Conservation (phyloP, 768 basidiomycete genomes). For the Gloeostereum incarnatum region DNA sequence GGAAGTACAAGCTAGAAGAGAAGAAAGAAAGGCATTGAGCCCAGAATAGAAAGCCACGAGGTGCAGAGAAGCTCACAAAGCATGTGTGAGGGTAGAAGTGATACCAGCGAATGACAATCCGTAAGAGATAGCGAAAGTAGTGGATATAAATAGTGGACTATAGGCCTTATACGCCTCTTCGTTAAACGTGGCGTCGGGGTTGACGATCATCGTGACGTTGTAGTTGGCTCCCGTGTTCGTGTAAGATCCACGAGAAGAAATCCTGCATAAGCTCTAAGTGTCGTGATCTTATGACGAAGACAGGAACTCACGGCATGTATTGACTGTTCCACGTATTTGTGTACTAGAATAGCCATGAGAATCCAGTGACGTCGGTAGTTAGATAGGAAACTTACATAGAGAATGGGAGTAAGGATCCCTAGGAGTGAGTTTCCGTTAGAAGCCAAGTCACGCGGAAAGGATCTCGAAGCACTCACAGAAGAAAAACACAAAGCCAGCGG, state of each 20-base stretch:
- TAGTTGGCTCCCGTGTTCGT: conserved; percentile 53
- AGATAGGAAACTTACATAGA: conserved; percentile 16
- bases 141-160: conserved; percentile 54
- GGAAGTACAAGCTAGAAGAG: conserved; percentile 32
- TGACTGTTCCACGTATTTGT: conserved; percentile 53
- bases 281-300: conserved; percentile 11
- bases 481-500: conserved; percentile 44
- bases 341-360: conserved; percentile 23
- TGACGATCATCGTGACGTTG: conserved; percentile 50
- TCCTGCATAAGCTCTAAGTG: conserved; percentile 17
- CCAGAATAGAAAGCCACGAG: not conserved
- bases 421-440: conserved; percentile 19
- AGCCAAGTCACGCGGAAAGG: conserved; percentile 22
- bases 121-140: conserved; percentile 71
- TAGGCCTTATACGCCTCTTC: conserved; percentile 43
- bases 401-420: conserved; percentile 28
- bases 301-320: conserved; percentile 41
- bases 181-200: conserved; percentile 45
- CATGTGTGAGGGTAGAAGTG: conserved; percentile 66
- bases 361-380: not conserved
- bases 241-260: conserved; percentile 56
- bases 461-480: conserved; percentile 34
- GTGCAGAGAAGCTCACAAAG: conserved; percentile 18
- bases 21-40: not conserved
- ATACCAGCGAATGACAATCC: conserved; percentile 79